A percentile compares a stretch with the other conserved stretches of the same genome.
Evolutionary conservation across 2,329 filamentous ascomycete genomes (phyloP).

Genomic region (Coniochaeta sp.): DNA sequence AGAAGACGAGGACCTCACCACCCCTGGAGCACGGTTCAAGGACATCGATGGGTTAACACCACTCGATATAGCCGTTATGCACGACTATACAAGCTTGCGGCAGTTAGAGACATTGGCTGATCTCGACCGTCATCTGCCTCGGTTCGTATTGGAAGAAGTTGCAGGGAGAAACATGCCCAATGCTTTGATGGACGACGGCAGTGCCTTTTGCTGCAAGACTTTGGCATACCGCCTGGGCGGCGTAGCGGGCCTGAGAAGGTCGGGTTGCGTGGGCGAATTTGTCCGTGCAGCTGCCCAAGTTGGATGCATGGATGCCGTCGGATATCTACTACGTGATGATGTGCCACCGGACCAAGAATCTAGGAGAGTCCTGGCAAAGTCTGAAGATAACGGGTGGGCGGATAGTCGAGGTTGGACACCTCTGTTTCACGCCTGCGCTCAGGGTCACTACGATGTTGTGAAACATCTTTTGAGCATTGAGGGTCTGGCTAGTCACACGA

Average conservation of each 20-base stretch:
- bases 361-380: too few relatives aligned
- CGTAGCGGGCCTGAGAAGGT: too few relatives aligned
- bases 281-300: not conserved
- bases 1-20: too few relatives aligned
- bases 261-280: not conserved
- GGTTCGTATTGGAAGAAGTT: not conserved
- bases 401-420: conserved; percentile 22
- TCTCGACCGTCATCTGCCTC: too few relatives aligned
- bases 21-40: not conserved
- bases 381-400: too few relatives aligned
- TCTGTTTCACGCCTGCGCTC: conserved; percentile 20
- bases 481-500: conserved; percentile 15
- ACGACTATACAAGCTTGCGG: too few relatives aligned
- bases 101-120: too few relatives aligned
- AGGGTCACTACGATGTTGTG: conserved; percentile 18
- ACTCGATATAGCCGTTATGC: not conserved
- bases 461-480: conserved; percentile 20
- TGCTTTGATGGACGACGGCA: not conserved
- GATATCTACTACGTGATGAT: too few relatives aligned
- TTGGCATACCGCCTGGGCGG: too few relatives aligned
- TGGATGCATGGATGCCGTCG: not conserved
- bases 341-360: too few relatives aligned
- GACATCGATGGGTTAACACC: not conserved
- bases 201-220: too few relatives aligned
- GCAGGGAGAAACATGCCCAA: not conserved